Percentiles rank a stretch among this genome's conserved stretches.
Evolutionary conservation across 306 rosid species (phyloP).

Genomic region (Pachyrhizus erosus): DNA sequence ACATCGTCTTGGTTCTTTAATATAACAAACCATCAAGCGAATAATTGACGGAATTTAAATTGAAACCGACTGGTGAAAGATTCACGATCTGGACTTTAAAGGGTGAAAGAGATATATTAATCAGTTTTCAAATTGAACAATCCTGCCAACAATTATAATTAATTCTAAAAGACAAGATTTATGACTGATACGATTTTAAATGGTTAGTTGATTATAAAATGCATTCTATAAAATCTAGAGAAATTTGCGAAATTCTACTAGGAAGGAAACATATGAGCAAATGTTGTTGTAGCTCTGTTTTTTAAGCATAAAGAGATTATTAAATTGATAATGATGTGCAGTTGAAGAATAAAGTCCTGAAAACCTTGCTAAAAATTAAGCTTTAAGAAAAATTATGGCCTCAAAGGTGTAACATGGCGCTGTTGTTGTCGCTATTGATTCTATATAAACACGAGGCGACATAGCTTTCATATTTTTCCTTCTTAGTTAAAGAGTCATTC

Average conservation of each 20-base stretch:
- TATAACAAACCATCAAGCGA: not conserved
- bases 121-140: not conserved
- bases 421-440: not conserved
- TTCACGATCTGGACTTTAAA: conserved; percentile 10
- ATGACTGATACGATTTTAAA: not conserved
- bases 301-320: not conserved
- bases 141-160: conserved; percentile 25
- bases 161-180: not conserved
- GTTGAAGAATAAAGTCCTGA: not conserved
- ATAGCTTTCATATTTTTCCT: not conserved
- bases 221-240: not conserved
- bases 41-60: not conserved
- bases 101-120: not conserved
- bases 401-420: not conserved
- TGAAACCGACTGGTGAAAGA: conserved; percentile 18
- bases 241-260: not conserved
- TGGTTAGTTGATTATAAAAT: no score
- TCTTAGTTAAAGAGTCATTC: conserved; percentile 11
- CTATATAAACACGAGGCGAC: not conserved
- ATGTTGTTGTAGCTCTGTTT: not conserved
- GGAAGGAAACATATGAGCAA: not conserved
- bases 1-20: not conserved
- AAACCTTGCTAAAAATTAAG: not conserved
- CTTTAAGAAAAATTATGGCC: not conserved
- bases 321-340: not conserved